phyloP scores from a whole-genome alignment of 2,329 filamentous ascomycete species.

The Talaromyces sp. region DNA sequence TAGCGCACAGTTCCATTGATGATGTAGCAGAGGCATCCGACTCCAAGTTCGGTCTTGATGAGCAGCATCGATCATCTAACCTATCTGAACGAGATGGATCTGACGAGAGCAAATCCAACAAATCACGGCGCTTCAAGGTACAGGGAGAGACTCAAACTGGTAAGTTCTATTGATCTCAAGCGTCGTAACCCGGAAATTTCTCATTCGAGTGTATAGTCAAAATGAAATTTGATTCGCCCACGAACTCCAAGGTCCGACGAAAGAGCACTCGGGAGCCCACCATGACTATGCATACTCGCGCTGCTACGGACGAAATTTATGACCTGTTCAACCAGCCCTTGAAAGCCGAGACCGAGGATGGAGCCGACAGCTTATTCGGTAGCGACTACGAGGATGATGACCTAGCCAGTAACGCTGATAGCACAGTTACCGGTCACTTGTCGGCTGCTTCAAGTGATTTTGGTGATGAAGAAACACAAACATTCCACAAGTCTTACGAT shows the following conservation, averaged over 20 bases:
- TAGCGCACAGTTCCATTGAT: conserved; percentile 24
- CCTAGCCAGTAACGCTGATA: conserved; percentile 85
- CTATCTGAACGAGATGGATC: conserved; percentile 22
- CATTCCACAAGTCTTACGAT: conserved; percentile 44
- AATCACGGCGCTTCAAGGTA: conserved; percentile 74
- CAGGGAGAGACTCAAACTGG: conserved; percentile 88
- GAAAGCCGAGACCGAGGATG: conserved; percentile 52
- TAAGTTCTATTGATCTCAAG: conserved; percentile 58
- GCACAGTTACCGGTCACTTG: conserved; percentile 74
- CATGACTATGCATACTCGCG: conserved; percentile 94
- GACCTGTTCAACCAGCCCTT: conserved; percentile 93
- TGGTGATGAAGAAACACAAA: conserved; percentile 59
- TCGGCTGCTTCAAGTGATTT: conserved; percentile 66
- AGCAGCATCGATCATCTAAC: conserved; percentile 17
- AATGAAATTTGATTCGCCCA: conserved; percentile 88
- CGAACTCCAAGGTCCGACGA: conserved; percentile 78
- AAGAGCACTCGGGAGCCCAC: conserved; percentile 82
- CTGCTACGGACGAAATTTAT: conserved; percentile 96
- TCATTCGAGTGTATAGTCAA: conserved; percentile 66
- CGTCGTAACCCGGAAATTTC: no score
- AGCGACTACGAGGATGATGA: conserved; percentile 69
- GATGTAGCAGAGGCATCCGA: conserved; percentile 34
- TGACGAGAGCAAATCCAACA: conserved; percentile 39
- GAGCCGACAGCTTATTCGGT: conserved; percentile 67
- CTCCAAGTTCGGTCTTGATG: conserved; percentile 35